phyloP scores from a whole-genome alignment of 352 stramenopile genomes.

The Phytophthora pluvialis region DNA sequence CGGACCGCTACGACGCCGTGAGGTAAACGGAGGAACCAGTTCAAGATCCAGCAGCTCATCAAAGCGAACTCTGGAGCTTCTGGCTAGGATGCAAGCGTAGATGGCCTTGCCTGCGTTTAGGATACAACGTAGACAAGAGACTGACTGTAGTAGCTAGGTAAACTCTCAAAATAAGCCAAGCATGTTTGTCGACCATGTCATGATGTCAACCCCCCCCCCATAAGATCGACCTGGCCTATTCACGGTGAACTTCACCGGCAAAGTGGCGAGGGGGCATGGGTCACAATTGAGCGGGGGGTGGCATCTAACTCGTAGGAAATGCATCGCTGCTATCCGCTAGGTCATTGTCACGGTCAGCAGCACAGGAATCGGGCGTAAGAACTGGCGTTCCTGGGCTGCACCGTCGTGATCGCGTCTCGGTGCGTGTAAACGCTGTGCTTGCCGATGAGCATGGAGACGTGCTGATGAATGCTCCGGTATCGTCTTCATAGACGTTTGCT shows the following conservation, averaged over 20 bases:
- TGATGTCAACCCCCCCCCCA: neutral
- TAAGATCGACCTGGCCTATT: conserved; percentile 68
- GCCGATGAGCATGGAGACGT: neutral
- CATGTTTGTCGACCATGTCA: conserved; percentile 7
- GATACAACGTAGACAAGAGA: conserved; percentile 25
- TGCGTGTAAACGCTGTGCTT: conserved; percentile 12
- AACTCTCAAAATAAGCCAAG: conserved; percentile 31
- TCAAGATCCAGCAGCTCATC: conserved; percentile 15
- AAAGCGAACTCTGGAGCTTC: conserved; percentile 13
- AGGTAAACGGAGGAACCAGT: conserved; percentile 53
- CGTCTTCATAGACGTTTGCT: conserved; percentile 13
- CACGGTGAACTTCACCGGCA: conserved; percentile 27
- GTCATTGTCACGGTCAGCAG: conserved; percentile 80
- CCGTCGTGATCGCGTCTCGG: conserved; percentile 72
- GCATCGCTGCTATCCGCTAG: conserved; percentile 12
- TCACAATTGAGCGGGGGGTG: neutral
- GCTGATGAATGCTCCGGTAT: conserved; percentile 5
- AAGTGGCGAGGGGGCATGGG: conserved; percentile 52
- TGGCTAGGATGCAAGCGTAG: conserved; percentile 7
- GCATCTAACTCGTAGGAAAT: neutral
- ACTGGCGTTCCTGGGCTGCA: conserved; percentile 68
- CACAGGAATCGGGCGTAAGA: conserved; percentile 83
- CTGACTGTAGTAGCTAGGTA: conserved; percentile 28
- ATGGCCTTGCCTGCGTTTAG: conserved; percentile 23
- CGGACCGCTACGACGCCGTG: conserved; percentile 79